Evolutionary conservation across 495 filamentous ascomycete species (phyloP).

Genomic region (Extremus antarcticus): DNA sequence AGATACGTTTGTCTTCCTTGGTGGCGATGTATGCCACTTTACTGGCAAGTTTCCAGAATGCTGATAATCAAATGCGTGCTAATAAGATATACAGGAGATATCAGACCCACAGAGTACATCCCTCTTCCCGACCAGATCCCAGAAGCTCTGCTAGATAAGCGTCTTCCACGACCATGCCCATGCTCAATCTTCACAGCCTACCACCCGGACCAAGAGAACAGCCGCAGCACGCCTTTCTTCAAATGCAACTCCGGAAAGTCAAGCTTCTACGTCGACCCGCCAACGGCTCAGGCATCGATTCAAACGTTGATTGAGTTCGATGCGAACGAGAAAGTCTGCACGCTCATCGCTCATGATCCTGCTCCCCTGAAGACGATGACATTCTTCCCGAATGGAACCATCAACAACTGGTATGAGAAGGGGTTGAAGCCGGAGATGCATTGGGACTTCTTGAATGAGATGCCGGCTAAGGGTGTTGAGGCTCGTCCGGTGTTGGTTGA

Average conservation of each 20-base stretch:
- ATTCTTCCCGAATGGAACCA: constrained; percentile 36
- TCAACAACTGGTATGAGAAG: constrained; percentile 40
- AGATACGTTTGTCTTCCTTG: constrained; percentile 38
- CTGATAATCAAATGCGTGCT: background rate
- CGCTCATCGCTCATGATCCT: constrained; percentile 27
- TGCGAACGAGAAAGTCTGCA: constrained; percentile 1
- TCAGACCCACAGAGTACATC: constrained; percentile 7
- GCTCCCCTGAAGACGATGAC: constrained; percentile 35
- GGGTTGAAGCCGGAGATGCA: constrained; percentile 36
- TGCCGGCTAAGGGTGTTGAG: constrained; percentile 23
- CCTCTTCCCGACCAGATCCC: constrained; percentile 1
- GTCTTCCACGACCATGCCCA: background rate
- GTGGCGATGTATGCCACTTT: constrained; percentile 10
- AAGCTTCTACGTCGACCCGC: background rate
- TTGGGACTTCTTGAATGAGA: constrained; percentile 48
- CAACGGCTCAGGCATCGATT: background rate
- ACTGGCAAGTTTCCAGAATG: background rate
- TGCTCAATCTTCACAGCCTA: constrained; percentile 1
- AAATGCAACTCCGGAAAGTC: background rate
- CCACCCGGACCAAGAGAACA: background rate
- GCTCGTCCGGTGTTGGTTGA: constrained; percentile 3
- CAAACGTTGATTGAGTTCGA: constrained; percentile 5
- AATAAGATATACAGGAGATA: background rate
- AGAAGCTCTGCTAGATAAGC: background rate
- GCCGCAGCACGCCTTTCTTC: background rate